Base-by-base conservation (phyloP, 208 protist genomes). In the Crithidia acanthocephali region DNA sequence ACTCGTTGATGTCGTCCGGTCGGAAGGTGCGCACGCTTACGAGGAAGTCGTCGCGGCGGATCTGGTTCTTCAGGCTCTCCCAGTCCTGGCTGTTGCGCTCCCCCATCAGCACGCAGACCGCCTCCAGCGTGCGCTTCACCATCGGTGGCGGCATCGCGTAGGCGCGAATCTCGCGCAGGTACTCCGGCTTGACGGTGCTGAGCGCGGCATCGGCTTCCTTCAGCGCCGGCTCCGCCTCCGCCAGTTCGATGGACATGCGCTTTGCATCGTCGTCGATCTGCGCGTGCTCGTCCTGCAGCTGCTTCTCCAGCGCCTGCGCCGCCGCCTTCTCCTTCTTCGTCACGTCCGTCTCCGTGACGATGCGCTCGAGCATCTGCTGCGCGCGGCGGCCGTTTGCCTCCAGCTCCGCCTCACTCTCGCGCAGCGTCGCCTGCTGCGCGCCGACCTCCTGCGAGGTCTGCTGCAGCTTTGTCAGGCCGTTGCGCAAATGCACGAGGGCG, bases 141-240 rank as follows among this genome's bases (percentile, higher is more conserved):
- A 92, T 93, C 37, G 78, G 81, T 25, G 98, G 98, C 52, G 98
- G 98, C 32, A 92, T 99, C n/a, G 84, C 87, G 63, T 99, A 97
- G 27, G 90, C 83, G 48, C 98, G 91, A n/a, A 99, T 95, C 87
- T 99, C 98, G 27, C 98, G 95, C 28, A 99, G 85, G 75, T 99
- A 95, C 75, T 95, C 89, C 48, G 87, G 86, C 86, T 96, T 98
- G 74, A 99, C 99, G 9, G 87, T 98, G 57, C 97, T 86, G 11
- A 99, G 94, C 10, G 95, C 94, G 18, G 97, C 97, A 76, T 99
- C 96, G 8, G 98, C 98, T 44, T 96, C 94, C 35, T 85, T 86
- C 33, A 99, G 92, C 33, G 99, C 96, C 15, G 85, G 88, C 72
- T 98, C 87, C 9, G 95, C 98, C 44, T 94, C 84, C 6, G 82